Evolutionary conservation across 306 rosid species (phyloP), one percentile per base, ranked within the genome.

Genomic region (Fagus sylvatica): DNA sequence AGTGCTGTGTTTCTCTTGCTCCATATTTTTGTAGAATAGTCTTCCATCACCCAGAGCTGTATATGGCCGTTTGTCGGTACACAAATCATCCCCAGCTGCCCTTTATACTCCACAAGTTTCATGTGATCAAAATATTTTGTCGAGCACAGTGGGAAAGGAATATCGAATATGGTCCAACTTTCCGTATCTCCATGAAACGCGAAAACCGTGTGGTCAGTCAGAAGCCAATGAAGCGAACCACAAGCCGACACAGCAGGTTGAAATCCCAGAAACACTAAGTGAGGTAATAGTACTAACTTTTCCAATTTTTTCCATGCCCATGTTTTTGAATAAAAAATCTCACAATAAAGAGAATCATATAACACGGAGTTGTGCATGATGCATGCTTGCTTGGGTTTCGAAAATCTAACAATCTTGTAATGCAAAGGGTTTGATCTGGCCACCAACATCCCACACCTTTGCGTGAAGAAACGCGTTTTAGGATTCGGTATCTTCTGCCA

Each of bases 1-100:
- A 67, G 8, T 13, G 16, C 39, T 1, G 28, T 22, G 28, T 0
- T 28, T 39, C 42, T 40, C 54, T 19, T 13, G 1, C 34, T 64
- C 78, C 82, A 72, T 3, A 16, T 34, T 16, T 37, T 78, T 16
- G 9, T 51, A 5, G 4, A 22, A 22, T 49, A 3, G 22, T 62
- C 28, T 22, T 37, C 9, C 54, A 36, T 37, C 7, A 65, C 48
- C 70, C 70, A 65, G 1, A 64, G 46, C 7, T 34, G 30, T 22
- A 36, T 37, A 49, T 19, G 1, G 28, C 28, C 28, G 28, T 22
- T 22, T 22, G 0, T 3, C 33, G 8, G 13, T 34, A 46, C n/a
- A 57, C 60, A 51, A 32, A 72, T 22, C 73, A 69, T 49, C 15
- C 65, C 73, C 37, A 76, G 79, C 6, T 28, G 53, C 7, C 79